Percentiles rank a stretch among this genome's conserved stretches.
phyloP scores from a whole-genome alignment of 1,139 yeast species.

The Suhomyces ambrosiae region DNA sequence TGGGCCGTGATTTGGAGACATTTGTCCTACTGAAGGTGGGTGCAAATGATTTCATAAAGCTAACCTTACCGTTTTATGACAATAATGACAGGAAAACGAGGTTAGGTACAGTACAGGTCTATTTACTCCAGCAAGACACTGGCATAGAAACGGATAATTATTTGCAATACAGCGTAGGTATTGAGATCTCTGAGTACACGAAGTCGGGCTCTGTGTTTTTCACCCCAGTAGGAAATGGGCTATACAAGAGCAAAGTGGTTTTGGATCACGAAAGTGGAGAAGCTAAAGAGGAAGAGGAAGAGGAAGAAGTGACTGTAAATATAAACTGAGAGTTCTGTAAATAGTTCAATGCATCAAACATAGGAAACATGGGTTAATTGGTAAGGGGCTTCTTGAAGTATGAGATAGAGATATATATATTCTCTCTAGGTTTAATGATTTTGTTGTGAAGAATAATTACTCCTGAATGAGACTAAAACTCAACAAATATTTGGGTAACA shows the following conservation, averaged over 20 bases:
- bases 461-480: too few relatives aligned
- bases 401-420: too few relatives aligned
- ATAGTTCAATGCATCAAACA: too few relatives aligned
- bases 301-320: conserved; percentile 16
- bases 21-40: conserved; percentile 16
- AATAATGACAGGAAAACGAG: conserved; percentile 24
- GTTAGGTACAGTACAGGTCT: conserved; percentile 38
- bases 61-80: conserved; percentile 36
- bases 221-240: conserved; percentile 16
- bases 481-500: too few relatives aligned
- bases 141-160: conserved; percentile 10
- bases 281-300: conserved; percentile 3
- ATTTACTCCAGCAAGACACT: conserved; percentile 26
- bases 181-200: conserved; percentile 31
- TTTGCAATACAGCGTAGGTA: conserved; percentile 25
- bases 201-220: conserved; percentile 14
- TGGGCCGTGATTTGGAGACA: conserved; percentile 16
- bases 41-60: conserved; percentile 30
- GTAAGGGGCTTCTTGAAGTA: too few relatives aligned
- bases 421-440: neutral
- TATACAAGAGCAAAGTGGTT: conserved; percentile 20
- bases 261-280: conserved; percentile 10
- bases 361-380: too few relatives aligned
- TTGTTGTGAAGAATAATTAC: neutral
- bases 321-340: neutral